Evolutionary conservation across 352 stramenopile species (phyloP).

Genomic region (Globisporangium barbulae): DNA sequence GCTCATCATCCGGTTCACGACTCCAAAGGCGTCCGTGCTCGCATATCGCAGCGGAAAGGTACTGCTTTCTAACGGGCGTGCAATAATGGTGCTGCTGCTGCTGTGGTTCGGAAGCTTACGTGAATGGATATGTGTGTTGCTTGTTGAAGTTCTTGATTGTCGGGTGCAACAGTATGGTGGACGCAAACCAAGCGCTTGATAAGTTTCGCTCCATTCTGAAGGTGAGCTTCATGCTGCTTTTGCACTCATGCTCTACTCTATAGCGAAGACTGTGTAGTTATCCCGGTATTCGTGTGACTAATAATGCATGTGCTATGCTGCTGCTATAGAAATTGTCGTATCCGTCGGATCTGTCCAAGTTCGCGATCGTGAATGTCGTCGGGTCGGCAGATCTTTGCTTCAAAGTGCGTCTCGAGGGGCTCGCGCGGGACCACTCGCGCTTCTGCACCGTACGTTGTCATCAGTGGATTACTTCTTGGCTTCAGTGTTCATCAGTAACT

Average conservation of each 20-base stretch:
- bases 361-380: constrained; percentile 84
- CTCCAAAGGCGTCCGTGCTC: constrained; percentile 51
- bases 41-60: constrained; percentile 72
- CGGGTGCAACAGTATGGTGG: constrained; percentile 36
- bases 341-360: constrained; percentile 36
- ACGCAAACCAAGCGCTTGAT: constrained; percentile 40
- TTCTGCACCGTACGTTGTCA: constrained; percentile 58
- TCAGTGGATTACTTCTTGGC: constrained; percentile 23
- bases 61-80: too few species aligned
- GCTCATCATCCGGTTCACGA: constrained; percentile 60
- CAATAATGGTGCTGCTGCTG: not conserved
- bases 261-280: not conserved
- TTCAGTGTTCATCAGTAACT: not conserved
- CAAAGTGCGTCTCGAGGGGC: constrained; percentile 69
- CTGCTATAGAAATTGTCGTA: constrained; percentile 55
- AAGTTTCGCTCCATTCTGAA: constrained; percentile 62
- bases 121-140: not conserved
- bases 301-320: not conserved
- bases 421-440: constrained; percentile 49
- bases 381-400: constrained; percentile 91
- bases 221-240: constrained; percentile 18
- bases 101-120: not conserved
- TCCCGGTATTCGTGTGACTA: not conserved
- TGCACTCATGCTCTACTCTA: not conserved
- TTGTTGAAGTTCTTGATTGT: constrained; percentile 57